Evolutionary conservation across 2,329 filamentous ascomycete genomes (phyloP).

Genomic region (Aphanoascus verrucosus): DNA sequence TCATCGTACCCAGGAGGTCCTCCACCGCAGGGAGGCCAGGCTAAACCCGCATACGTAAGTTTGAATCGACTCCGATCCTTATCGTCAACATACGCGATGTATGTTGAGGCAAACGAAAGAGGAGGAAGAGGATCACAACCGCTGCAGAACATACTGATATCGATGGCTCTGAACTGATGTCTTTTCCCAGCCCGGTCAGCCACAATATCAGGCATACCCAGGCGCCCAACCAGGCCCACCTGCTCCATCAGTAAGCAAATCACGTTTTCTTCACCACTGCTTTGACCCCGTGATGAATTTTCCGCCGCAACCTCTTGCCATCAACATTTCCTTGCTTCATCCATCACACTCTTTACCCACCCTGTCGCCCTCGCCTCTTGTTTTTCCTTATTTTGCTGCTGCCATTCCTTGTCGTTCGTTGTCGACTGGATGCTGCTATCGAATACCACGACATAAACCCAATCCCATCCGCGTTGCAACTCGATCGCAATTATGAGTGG

Average conservation of each 20-base stretch:
- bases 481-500: slow-evolving; percentile 26
- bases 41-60: slow-evolving; percentile 44
- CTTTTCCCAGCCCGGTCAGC: slow-evolving; percentile 17
- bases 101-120: neutral
- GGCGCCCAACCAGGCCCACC: slow-evolving; percentile 47
- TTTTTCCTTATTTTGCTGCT: neutral
- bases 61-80: neutral
- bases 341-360: neutral
- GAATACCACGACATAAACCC: slow-evolving; percentile 2
- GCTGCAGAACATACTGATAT: neutral
- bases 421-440: neutral
- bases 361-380: neutral
- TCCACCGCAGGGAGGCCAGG: slow-evolving; percentile 24
- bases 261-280: slow-evolving; percentile 15
- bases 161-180: neutral
- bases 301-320: neutral
- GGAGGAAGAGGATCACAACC: neutral
- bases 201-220: slow-evolving; percentile 16
- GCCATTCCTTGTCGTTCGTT: slow-evolving; percentile 4
- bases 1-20: slow-evolving; percentile 23
- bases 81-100: neutral
- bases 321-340: neutral
- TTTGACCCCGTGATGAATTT: neutral
- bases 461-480: slow-evolving; percentile 6
- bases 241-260: slow-evolving; percentile 31